These are phyloP conservation scores for California macrophylla DNA, from an alignment of 441 rosid genomes.

Conservation along the genomic window DNA sequence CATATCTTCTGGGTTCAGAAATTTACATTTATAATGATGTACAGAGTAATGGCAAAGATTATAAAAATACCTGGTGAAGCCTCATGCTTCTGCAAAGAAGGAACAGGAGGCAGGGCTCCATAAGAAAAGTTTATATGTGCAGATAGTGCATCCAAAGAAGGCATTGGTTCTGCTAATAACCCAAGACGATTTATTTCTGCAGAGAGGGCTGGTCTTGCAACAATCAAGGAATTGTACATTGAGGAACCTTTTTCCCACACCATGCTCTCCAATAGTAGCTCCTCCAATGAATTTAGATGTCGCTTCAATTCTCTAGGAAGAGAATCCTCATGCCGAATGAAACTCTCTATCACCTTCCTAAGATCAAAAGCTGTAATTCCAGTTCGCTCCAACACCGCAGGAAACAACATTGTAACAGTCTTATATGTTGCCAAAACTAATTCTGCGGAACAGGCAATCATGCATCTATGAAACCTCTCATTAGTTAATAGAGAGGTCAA, in stretches of 20 bases:
- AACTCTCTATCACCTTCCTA: constrained; percentile 97
- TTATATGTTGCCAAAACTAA: constrained; percentile 87
- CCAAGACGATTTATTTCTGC: constrained; percentile 66
- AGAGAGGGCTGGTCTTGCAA: constrained; percentile 71
- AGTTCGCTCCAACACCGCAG: constrained; percentile 89
- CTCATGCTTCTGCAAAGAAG: constrained; percentile 50
- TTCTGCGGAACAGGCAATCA: constrained; percentile 98
- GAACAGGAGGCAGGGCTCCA: constrained; percentile 38
- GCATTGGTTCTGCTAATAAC: constrained; percentile 94
- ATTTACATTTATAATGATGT: neutral
- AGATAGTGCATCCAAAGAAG: constrained; percentile 88
- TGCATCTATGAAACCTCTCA: constrained; percentile 96
- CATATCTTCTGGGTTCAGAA: neutral
- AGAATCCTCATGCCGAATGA: constrained; percentile 89
- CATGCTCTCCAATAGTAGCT: constrained; percentile 92
- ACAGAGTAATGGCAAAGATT: neutral
- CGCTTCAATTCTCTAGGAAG: constrained; percentile 94
- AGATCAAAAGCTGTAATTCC: constrained; percentile 98
- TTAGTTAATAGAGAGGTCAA: constrained; percentile 82
- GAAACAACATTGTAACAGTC: constrained; percentile 86
- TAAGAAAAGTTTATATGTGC: constrained; percentile 52
- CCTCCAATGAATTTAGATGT: constrained; percentile 91
- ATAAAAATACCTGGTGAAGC: constrained; percentile 37
- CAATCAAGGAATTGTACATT: constrained; percentile 83
- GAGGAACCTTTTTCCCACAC: constrained; percentile 98